Percentiles rank a stretch among this genome's conserved stretches.
These are phyloP conservation scores for Carex myosuroides DNA, from an alignment of 176 grass and related monocot genomes.

Conservation along the genomic window DNA sequence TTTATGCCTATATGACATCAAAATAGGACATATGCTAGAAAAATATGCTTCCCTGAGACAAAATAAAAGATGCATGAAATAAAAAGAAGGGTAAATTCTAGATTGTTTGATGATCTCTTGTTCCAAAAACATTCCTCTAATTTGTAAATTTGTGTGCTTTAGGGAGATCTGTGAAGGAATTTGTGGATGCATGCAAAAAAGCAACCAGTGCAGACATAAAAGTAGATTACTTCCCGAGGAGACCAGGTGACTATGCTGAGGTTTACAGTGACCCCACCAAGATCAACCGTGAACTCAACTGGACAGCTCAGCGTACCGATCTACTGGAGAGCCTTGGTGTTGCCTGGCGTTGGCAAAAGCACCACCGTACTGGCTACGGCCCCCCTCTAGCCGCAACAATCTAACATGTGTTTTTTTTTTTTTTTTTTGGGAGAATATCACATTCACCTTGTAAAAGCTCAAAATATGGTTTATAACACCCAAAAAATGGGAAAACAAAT, in stretches of 20 bases:
- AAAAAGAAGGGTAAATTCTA: not conserved
- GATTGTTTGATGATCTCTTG: not conserved
- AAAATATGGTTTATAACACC: conserved; percentile 26
- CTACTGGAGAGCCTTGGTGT: conserved; percentile 64
- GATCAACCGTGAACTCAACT: conserved; percentile 76
- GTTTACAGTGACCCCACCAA: conserved; percentile 70
- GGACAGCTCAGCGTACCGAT: conserved; percentile 65
- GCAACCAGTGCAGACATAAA: conserved; percentile 74
- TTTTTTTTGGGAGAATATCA: conserved; percentile 26
- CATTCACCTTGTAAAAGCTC: conserved; percentile 12
- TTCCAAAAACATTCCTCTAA: not conserved
- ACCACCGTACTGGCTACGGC: conserved; percentile 53
- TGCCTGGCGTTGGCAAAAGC: conserved; percentile 84
- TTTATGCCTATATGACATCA: not conserved
- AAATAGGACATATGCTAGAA: not conserved
- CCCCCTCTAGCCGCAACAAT: conserved; percentile 39
- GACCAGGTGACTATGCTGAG: conserved; percentile 80
- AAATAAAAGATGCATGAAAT: not conserved
- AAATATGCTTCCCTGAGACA: not conserved
- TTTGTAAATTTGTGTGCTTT: not conserved
- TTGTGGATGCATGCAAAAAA: conserved; percentile 85
- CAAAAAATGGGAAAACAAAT: conserved; percentile 25
- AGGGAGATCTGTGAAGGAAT: conserved; percentile 93
- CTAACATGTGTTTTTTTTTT: conserved; percentile 26
- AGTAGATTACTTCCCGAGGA: conserved; percentile 59